Base-by-base conservation (phyloP, 257 asterid genomes). In the Solanum paucissectum region DNA sequence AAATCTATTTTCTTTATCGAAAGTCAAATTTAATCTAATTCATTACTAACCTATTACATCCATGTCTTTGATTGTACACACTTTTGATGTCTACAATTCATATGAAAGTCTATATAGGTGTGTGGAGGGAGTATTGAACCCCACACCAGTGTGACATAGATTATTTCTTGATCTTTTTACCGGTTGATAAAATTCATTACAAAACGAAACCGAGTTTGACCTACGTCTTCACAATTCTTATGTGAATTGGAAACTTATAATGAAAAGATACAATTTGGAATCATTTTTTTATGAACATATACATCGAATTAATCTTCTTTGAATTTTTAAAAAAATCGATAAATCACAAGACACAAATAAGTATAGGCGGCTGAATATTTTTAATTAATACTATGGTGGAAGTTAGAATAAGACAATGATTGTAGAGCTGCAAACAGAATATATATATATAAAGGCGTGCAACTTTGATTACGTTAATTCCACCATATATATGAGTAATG, bases 381-480 rank as follows among this genome's bases (percentile, higher is more conserved):
- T 13, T 3, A 79, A 8, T 25, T 13, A 16, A 44, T 8, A 74
- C 33, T 37, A 81, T 81, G 68, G 18, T 81, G 40, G 11, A 13
- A 5, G 29, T 37, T 46, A 44, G 68, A 36, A 37, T 10, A 81
- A 81, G 69, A 81, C 29, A 46, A 81, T 81, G 20, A 81, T 46
- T 81, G 85, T 49, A 46, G 86, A 32, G 33, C 3, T 82, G 18
- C 44, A 82, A 49, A 32, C 6, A 29, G 86, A 82, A 82, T 49
- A 33, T 82, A 5, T 79, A 25, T 79, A 20, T 81, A 25, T 42
- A 81, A 81, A 81, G 68, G 68, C 85, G 85, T 82, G 86, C 86
- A 49, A 29, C 86, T 49, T 82, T 82, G 32, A 44, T 82, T 82
- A 49, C 86, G 44, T 49, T 32, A 49, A 82, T 49, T 49, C 86